These are phyloP conservation scores for Apium graveolens DNA, from an alignment of 129 eudicot species.

Conservation along the genomic window DNA sequence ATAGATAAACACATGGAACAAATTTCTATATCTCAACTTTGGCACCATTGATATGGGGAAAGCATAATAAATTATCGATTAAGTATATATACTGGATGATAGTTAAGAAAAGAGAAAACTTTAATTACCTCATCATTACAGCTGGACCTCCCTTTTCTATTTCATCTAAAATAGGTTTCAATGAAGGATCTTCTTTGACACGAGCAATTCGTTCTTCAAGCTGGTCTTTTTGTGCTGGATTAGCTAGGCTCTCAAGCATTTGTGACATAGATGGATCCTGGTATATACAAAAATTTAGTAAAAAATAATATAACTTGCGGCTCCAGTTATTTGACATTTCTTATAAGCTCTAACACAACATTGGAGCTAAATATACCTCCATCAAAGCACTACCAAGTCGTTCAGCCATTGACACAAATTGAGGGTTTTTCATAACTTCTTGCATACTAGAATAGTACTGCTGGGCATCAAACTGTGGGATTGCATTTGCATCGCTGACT, in stretches of 20 bases:
- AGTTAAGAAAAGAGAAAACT: slow-evolving; percentile 3
- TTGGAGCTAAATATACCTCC: slow-evolving; percentile 46
- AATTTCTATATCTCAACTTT: background rate
- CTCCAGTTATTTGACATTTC: background rate
- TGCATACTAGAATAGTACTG: slow-evolving; percentile 87
- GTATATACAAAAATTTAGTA: background rate
- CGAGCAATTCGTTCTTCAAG: slow-evolving; percentile 91
- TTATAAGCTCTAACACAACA: background rate
- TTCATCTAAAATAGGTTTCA: slow-evolving; percentile 86
- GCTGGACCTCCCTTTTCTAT: slow-evolving; percentile 93
- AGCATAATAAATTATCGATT: background rate
- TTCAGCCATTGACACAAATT: slow-evolving; percentile 92
- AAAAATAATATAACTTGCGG: no score
- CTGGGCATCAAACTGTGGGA: slow-evolving; percentile 74
- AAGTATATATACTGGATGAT: background rate
- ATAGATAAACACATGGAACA: background rate
- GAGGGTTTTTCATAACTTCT: slow-evolving; percentile 98
- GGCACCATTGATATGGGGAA: background rate
- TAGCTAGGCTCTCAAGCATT: slow-evolving; percentile 77
- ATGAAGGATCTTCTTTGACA: slow-evolving; percentile 80
- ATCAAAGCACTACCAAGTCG: slow-evolving; percentile 84
- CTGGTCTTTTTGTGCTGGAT: slow-evolving; percentile 70
- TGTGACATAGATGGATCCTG: slow-evolving; percentile 98
- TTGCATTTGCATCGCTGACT: slow-evolving; percentile 34
- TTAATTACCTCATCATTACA: slow-evolving; percentile 89